These are phyloP conservation scores for Inga laurina DNA, from an alignment of 306 rosid species.

Conservation along the genomic window DNA sequence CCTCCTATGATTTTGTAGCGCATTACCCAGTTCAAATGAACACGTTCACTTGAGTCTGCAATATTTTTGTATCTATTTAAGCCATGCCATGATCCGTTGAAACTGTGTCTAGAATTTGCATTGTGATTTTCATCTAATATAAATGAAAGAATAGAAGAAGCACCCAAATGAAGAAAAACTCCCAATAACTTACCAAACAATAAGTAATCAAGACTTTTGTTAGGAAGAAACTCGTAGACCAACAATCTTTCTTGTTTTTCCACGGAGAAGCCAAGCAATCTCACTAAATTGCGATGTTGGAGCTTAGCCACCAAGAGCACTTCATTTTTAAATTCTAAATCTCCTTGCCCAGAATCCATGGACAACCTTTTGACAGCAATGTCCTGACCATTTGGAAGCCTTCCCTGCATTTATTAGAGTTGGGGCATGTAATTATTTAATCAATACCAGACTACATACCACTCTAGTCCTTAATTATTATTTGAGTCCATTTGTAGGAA, in stretches of 20 bases:
- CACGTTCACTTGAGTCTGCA: neutral
- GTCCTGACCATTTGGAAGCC: too few relatives aligned
- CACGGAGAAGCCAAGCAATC: neutral
- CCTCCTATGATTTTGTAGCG: neutral
- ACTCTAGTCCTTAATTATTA: too few relatives aligned
- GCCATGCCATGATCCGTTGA: neutral
- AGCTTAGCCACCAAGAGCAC: neutral
- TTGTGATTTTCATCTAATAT: too few relatives aligned
- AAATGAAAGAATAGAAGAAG: too few relatives aligned
- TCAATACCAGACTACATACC: too few relatives aligned
- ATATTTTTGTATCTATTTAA: neutral
- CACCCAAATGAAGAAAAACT: too few relatives aligned
- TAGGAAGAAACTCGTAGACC: neutral
- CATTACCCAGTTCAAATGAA: neutral
- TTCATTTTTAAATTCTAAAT: neutral
- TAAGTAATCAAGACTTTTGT: neutral
- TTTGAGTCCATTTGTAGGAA: too few relatives aligned
- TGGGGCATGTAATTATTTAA: neutral
- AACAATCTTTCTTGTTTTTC: neutral
- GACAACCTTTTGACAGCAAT: too few relatives aligned
- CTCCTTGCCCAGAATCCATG: too few relatives aligned
- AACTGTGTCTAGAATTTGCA: too few relatives aligned
- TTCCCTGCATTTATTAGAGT: neutral
- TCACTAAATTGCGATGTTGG: neutral
- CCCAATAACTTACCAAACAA: too few relatives aligned